These are phyloP conservation scores for Lophiostoma macrostomum DNA, from an alignment of 495 filamentous ascomycete species.

Conservation along the genomic window DNA sequence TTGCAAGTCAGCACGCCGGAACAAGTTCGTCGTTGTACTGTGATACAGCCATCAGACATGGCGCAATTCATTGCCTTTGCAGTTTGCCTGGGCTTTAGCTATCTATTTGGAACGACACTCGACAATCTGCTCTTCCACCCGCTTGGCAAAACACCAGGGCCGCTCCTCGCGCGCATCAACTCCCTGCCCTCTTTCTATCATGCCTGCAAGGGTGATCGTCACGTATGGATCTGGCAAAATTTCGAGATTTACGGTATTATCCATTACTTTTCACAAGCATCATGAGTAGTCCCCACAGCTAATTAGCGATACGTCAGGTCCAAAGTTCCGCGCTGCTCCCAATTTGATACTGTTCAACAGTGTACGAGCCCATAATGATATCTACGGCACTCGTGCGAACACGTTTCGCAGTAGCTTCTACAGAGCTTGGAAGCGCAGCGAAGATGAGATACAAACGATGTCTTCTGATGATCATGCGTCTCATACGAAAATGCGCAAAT, in stretches of 20 bases:
- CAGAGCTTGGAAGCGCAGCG: constrained; percentile 16
- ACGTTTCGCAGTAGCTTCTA: constrained; percentile 35
- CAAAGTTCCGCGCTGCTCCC: constrained; percentile 35
- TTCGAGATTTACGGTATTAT: constrained; percentile 32
- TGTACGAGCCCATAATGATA: constrained; percentile 13
- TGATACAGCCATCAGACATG: too few relatives aligned
- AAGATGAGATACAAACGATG: constrained; percentile 26
- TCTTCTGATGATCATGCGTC: constrained; percentile 25
- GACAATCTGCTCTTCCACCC: constrained; percentile 35
- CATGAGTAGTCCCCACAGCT: not conserved
- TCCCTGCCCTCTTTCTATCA: constrained; percentile 31
- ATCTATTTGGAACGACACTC: too few relatives aligned
- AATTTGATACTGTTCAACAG: constrained; percentile 35
- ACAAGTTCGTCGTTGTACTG: too few relatives aligned
- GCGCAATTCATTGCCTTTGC: too few relatives aligned
- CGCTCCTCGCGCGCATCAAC: constrained; percentile 19
- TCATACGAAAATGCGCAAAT: constrained; percentile 36
- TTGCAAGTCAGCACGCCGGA: too few relatives aligned
- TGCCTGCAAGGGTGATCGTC: constrained; percentile 25
- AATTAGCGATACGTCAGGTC: constrained; percentile 1
- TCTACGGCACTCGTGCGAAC: constrained; percentile 39
- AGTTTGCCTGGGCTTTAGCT: too few relatives aligned
- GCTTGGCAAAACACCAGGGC: constrained; percentile 27
- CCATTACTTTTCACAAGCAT: not conserved
- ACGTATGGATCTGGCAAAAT: constrained; percentile 33